Conservation (phyloP, 768 basidiomycete species). For the Mycena kentingensis region DNA sequence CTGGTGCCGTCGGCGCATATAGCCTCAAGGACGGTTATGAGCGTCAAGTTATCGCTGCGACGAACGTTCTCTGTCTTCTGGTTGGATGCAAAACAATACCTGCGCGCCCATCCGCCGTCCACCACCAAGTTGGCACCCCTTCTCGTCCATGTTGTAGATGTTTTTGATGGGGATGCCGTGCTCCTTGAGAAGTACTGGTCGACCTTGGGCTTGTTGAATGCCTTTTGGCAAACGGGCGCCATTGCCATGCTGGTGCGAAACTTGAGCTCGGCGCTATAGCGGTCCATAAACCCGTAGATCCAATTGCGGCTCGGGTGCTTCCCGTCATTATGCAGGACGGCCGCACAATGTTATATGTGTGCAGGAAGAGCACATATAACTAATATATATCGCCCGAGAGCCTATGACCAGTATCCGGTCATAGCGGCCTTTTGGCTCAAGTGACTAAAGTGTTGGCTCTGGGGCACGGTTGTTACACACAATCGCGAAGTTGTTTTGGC, state of each 20-base stretch:
- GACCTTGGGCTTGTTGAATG: background rate
- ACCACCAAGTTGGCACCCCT: slow-evolving; percentile 2
- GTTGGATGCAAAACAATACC: slow-evolving; percentile 2
- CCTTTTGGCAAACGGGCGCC: background rate
- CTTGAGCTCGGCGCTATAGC: background rate
- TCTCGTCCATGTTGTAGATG: slow-evolving; percentile 9
- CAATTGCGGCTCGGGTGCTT: slow-evolving; percentile 4
- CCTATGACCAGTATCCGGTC: too few relatives aligned
- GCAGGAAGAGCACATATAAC: too few relatives aligned
- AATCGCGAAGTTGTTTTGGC: background rate
- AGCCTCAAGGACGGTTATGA: slow-evolving; percentile 38
- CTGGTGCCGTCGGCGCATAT: slow-evolving; percentile 32
- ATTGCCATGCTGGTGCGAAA: background rate
- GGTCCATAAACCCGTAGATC: background rate
- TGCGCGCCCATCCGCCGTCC: background rate
- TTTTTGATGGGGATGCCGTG: slow-evolving; percentile 3
- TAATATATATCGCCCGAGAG: too few relatives aligned
- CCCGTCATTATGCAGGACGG: background rate
- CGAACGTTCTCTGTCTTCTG: slow-evolving; percentile 17
- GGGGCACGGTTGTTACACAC: too few relatives aligned
- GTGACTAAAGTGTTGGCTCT: too few relatives aligned
- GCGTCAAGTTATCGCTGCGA: slow-evolving; percentile 30
- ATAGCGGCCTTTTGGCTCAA: too few relatives aligned
- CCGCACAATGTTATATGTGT: too few relatives aligned
- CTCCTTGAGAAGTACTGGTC: slow-evolving; percentile 1